Evolutionary conservation across 129 eudicot species (phyloP), one percentile per base, ranked within the genome.

Genomic region (Tagetes patula): DNA sequence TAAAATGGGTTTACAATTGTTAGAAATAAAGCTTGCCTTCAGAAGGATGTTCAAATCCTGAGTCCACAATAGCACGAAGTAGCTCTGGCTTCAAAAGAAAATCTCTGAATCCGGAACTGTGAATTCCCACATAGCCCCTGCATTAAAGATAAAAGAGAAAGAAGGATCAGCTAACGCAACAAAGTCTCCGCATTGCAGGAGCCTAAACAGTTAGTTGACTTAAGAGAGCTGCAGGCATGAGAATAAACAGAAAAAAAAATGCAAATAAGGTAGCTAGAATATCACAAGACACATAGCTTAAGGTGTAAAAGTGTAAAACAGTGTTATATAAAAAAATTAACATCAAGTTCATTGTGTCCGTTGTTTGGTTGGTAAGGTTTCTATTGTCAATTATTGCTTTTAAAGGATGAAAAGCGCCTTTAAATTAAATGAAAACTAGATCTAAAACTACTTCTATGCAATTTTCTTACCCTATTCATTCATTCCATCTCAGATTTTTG

Each of bases 61-160:
- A 94, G 70, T 94, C 98, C 70, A 94, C 98, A 75, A 94, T 94
- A 58, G 98, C 96, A 46, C 98, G 91, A 30, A 94, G 87, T 63
- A 94, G 88, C 83, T 94, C 98, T 71, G 98, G 98, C 86, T 94
- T 94, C 80, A 94, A 82, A 39, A 94, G 96, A 78, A 94, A 94
- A 79, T 94, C 98, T 88, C 98, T 90, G 84, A 94, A 94, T 70
- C 98, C 98, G 13, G 98, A 90, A 84, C 98, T 94, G 97, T 94
- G 96, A 65, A 93, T 93, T 45, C 98, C 96, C 20, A 90, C 96
- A 69, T 93, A 93, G 71, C 98, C 98, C 87, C 98, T 93, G 69
- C 39, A 77, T 37, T 64, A 8, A 34, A 27, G 7, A 73, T 32
- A 40, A 30, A 56, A 46, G 10, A 0, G 11, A 20, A 5, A 56